Conservation (phyloP, 2,329 filamentous ascomycete genomes). For the Grosmannia serpens region DNA sequence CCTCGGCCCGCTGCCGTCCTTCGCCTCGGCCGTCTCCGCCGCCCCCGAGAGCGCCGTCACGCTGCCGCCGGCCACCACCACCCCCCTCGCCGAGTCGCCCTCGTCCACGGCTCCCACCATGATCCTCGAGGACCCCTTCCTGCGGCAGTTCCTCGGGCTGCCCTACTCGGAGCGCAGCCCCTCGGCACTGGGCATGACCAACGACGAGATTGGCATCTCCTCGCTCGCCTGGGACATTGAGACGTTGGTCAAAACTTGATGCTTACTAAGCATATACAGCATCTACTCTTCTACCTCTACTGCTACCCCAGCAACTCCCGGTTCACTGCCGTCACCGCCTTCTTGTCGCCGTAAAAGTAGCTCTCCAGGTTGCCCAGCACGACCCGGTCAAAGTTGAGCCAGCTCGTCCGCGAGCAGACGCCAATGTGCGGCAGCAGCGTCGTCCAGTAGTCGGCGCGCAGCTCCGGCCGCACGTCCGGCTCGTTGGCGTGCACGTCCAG, state of each 20-base stretch:
- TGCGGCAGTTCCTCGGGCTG: neutral
- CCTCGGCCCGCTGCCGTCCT: too few relatives aligned
- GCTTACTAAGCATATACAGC: too few relatives aligned
- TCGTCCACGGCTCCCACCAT: neutral
- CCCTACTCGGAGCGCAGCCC: neutral
- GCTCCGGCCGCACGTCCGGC: slow-evolving; percentile 18
- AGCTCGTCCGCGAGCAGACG: slow-evolving; percentile 17
- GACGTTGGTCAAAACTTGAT: neutral
- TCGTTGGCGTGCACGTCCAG: slow-evolving; percentile 23
- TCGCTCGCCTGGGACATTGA: slow-evolving; percentile 2
- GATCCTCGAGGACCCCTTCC: neutral
- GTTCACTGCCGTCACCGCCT: neutral
- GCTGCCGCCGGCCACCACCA: too few relatives aligned
- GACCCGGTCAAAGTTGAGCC: slow-evolving; percentile 17
- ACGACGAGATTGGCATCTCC: neutral
- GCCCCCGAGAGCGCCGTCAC: too few relatives aligned
- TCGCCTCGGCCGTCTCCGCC: too few relatives aligned
- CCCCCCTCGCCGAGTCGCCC: neutral
- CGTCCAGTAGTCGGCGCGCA: slow-evolving; percentile 19
- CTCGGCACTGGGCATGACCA: neutral
- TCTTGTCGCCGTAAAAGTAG: neutral
- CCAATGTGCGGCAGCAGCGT: slow-evolving; percentile 21
- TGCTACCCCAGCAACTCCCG: neutral
- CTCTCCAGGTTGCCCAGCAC: neutral
- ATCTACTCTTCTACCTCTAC: too few relatives aligned